A percentile compares a stretch with the other conserved stretches of the same genome.
Evolutionary conservation across 2,329 filamentous ascomycete species (phyloP).

Genomic region (Fusarium solani-melongenae): DNA sequence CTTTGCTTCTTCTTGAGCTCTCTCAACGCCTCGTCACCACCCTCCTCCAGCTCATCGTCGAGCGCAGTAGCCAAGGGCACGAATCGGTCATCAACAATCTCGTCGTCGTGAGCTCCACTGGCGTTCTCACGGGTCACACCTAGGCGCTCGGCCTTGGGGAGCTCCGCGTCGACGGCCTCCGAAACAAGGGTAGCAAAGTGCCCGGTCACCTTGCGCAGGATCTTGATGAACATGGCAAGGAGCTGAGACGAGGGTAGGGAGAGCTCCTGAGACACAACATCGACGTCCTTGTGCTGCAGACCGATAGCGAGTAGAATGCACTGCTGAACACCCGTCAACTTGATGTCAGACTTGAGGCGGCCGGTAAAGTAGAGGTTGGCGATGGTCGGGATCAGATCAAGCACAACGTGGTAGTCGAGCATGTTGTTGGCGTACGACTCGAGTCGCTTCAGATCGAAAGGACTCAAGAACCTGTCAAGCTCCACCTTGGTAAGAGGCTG

Average conservation of each 20-base stretch:
- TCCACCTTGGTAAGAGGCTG: slow-evolving; percentile 76
- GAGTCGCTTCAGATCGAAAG: slow-evolving; percentile 93
- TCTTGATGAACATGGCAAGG: slow-evolving; percentile 97
- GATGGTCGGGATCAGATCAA: slow-evolving; percentile 89
- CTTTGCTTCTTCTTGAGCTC: slow-evolving; percentile 83
- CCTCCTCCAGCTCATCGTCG: slow-evolving; percentile 86
- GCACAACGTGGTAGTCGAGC: slow-evolving; percentile 96
- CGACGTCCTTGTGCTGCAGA: slow-evolving; percentile 88
- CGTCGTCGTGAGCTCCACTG: slow-evolving; percentile 75
- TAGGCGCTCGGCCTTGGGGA: slow-evolving; percentile 68
- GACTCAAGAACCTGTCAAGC: slow-evolving; percentile 82
- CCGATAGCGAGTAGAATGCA: slow-evolving; percentile 91
- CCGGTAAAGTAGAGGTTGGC: slow-evolving; percentile 88
- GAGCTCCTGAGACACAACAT: slow-evolving; percentile 82
- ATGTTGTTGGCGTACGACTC: slow-evolving; percentile 97
- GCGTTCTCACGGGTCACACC: slow-evolving; percentile 70
- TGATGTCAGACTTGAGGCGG: slow-evolving; percentile 73
- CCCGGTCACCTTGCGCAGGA: slow-evolving; percentile 85
- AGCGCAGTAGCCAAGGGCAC: slow-evolving; percentile 77
- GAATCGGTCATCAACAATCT: slow-evolving; percentile 73
- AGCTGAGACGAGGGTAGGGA: slow-evolving; percentile 80
- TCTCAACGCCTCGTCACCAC: slow-evolving; percentile 78
- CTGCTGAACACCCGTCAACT: slow-evolving; percentile 84
- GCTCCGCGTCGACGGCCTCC: slow-evolving; percentile 74
- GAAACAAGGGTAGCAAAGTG: slow-evolving; percentile 82